Base-by-base conservation (phyloP, 192 early-diverging fungal species). In the Umbelopsis ramanniana region DNA sequence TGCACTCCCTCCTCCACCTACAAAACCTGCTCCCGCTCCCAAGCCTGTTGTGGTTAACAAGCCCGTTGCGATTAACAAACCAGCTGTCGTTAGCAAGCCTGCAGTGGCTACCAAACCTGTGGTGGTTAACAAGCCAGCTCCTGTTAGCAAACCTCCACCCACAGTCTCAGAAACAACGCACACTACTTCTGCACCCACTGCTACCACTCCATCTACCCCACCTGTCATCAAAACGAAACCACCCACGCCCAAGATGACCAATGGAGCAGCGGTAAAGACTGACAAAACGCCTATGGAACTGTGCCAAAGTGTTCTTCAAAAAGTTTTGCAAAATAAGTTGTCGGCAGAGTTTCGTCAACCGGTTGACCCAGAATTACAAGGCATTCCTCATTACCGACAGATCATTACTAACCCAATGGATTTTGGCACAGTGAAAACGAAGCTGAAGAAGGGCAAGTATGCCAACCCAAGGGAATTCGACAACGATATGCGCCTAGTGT, bases 351-450 rank as follows among this genome's bases (percentile, higher is more conserved):
- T 91, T 47, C 45, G 83, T 57, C 80, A 79, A 7, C 90, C 90
- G 0, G 90, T 91, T 2, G 88, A 89, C 45, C 81, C 87, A 6
- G 68, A 83, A 4, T 77, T 81, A 14, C 88, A 88, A 45, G 87
- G 88, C n/a, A 86, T 89, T 53, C 88, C 88, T 8, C 82, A 84
- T 6, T 92, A 92, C 79, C 79, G 84, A 37, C 78, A 82, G 5
- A 76, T 92, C 2, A 89, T 92, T 74, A 85, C 89, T 66, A 67
- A 82, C 7, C 91, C 91, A 1, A 92, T 92, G 89, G 91, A 92
- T 52, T 77, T 92, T 26, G 76, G 72, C 2, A 92, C 88, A 0
- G 80, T 92, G 29, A 82, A 81, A 29, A 45, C 57, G 35, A 81
- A 78, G 46, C 68, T 91, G 6, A 82, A 80, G 15, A 66, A 37